A percentile compares a stretch with the other conserved stretches of the same genome.
These are phyloP conservation scores for Nannochloropsis gaditana DNA, from an alignment of 108 stramenopile species.

Conservation along the genomic window DNA sequence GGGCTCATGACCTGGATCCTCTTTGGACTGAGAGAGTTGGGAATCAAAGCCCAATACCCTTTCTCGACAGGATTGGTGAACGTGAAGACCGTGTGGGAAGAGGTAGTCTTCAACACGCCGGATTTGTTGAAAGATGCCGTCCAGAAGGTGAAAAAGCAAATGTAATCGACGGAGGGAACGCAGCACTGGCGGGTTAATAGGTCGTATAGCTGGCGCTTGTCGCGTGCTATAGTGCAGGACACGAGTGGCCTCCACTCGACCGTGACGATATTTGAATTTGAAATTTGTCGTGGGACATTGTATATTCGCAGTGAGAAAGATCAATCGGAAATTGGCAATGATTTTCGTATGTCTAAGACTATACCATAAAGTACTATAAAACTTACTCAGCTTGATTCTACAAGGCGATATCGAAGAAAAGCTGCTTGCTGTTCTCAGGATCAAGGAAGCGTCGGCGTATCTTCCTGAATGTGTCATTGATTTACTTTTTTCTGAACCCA, in stretches of 20 bases:
- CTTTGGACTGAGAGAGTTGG: conserved; percentile 17
- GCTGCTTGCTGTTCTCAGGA: too few species aligned
- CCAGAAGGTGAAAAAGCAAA: background rate
- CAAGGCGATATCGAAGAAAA: too few species aligned
- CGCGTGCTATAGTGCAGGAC: background rate
- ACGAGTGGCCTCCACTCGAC: background rate
- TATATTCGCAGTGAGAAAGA: background rate
- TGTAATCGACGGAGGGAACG: background rate
- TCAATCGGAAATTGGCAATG: too few species aligned
- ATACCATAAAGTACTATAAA: too few species aligned
- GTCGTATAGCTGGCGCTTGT: background rate
- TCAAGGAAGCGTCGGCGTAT: too few species aligned
- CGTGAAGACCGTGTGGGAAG: background rate
- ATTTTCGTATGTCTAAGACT: too few species aligned
- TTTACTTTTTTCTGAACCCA: too few species aligned
- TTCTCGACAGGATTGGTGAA: background rate
- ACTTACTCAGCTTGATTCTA: too few species aligned
- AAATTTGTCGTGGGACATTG: background rate
- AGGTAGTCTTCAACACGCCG: background rate
- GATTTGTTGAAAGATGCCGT: background rate
- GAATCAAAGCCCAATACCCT: background rate
- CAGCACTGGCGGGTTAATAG: background rate
- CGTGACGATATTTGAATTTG: background rate
- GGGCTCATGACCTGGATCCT: background rate
- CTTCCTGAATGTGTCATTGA: too few species aligned